These are phyloP conservation scores for Coniochaeta sp. DNA, from an alignment of 2,329 filamentous ascomycete species.

Conservation along the genomic window DNA sequence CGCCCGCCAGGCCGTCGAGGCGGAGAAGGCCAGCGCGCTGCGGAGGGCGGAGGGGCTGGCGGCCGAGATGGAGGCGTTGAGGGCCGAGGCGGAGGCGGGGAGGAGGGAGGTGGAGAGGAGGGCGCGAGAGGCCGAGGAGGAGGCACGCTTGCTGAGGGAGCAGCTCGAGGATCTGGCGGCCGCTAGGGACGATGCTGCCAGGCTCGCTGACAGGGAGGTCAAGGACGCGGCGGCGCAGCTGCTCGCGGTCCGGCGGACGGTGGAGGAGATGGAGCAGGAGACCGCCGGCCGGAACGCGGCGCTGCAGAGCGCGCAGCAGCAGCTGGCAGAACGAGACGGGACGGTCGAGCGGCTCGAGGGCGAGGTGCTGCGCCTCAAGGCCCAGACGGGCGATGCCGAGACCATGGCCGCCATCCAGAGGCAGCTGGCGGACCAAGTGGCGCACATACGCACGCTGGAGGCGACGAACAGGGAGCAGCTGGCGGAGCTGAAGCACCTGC, in stretches of 20 bases:
- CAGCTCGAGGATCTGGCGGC: conserved; percentile 66
- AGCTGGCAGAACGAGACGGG: conserved; percentile 60
- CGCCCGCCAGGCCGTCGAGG: conserved; percentile 51
- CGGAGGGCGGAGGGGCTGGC: conserved; percentile 42
- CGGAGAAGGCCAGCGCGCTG: conserved; percentile 40
- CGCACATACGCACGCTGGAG: conserved; percentile 83
- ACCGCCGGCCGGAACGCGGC: conserved; percentile 45
- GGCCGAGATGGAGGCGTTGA: conserved; percentile 44
- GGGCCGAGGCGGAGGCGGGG: conserved; percentile 42
- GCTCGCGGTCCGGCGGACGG: conserved; percentile 33
- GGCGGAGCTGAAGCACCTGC: conserved; percentile 71
- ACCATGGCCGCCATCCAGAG: conserved; percentile 78
- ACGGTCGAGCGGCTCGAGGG: conserved; percentile 71
- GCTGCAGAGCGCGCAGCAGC: conserved; percentile 56
- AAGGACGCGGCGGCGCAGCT: conserved; percentile 48
- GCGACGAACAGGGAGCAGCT: conserved; percentile 71
- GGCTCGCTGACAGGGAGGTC: conserved; percentile 47
- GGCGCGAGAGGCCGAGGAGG: conserved; percentile 64
- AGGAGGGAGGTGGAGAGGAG: conserved; percentile 62
- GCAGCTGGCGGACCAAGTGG: conserved; percentile 84
- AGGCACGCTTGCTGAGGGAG: conserved; percentile 67
- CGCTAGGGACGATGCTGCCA: conserved; percentile 62
- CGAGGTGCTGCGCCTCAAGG: conserved; percentile 76
- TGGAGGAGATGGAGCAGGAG: conserved; percentile 55
- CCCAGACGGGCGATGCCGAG: conserved; percentile 79